Base-by-base conservation (phyloP, 1,284 basidiomycete species). In the Blastosporella zonata region DNA sequence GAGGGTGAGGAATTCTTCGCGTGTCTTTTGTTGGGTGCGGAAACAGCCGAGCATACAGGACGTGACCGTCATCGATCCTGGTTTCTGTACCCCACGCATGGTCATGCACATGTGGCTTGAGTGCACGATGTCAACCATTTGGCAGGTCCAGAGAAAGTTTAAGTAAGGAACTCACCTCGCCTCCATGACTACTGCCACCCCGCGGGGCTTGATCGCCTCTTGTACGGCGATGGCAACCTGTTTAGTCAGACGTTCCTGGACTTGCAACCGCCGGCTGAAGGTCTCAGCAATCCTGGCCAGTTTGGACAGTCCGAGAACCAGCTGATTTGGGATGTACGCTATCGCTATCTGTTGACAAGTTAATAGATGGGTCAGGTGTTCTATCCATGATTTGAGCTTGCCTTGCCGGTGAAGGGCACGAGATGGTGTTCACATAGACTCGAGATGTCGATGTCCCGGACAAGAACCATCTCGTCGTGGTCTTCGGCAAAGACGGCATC, bases 21-120 rank as follows among this genome's bases (percentile, higher is more conserved):
- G 81, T 20, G 97, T 99, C 74, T 99, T 99, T 68, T 97, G 93
- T 59, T 94, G 90, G 10, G 91, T 89, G 47, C 97, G 82, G 80
- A 99, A 99, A 62, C 93, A 97, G 9, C 97, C 97, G 47, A 98
- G 76, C 97, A 99, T 99, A 59, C 95, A 97, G n/a, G 91, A 95
- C 1, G 97, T 99, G 27, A 97, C 90, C 0, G 97, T 99, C 17
- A 89, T 83, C 6, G 96, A 82, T 22, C 97, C 96, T 2, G 96
- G 96, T 70, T 99, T 99, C 70, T 99, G 97, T 1, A 99, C 97
- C 34, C 97, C 97, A 51, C 97, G 87, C 95, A 99, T 99, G 1
- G 95, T 94, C 97, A 99, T 99, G 67, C 97, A 99, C 72, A 99
- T 81, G 72, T 99, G 97, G 33, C 94, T 96, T 63, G 43, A 45